Evolutionary conservation across 2,329 filamentous ascomycete species (phyloP).

Genomic region (Thelonectria olida): DNA sequence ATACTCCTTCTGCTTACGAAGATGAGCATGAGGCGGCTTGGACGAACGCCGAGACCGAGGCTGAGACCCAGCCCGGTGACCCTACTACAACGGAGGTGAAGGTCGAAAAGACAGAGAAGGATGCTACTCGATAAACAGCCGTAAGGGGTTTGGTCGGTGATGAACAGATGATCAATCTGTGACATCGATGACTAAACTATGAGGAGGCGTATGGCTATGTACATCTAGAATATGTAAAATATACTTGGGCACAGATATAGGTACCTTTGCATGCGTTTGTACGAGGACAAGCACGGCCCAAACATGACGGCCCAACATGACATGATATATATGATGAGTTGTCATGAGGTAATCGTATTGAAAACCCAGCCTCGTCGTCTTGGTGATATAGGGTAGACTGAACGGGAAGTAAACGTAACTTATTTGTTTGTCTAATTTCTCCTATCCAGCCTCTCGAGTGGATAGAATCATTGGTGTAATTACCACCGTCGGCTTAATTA

Average conservation of each 20-base stretch:
- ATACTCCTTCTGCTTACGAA: constrained; percentile 55
- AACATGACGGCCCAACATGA: too few species aligned
- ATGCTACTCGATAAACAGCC: constrained; percentile 24
- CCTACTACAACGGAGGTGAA: constrained; percentile 24
- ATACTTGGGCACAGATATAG: constrained; percentile 27
- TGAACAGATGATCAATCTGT: not conserved
- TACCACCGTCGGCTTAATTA: not conserved
- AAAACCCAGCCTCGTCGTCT: too few species aligned
- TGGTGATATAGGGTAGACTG: constrained; percentile 8
- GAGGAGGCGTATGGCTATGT: constrained; percentile 29
- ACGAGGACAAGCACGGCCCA: not conserved
- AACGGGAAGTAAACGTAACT: too few species aligned
- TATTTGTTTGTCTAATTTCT: not conserved
- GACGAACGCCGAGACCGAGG: constrained; percentile 34
- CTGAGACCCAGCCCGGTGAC: constrained; percentile 23
- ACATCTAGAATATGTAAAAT: constrained; percentile 41
- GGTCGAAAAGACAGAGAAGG: constrained; percentile 34
- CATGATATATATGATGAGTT: not conserved
- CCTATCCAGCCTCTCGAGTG: not conserved
- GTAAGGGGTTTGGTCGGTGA: not conserved
- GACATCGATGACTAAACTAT: not conserved
- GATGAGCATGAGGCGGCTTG: constrained; percentile 44
- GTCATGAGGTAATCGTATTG: too few species aligned
- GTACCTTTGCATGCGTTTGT: constrained; percentile 10
- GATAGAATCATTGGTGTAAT: not conserved